Conservation (phyloP, 345 rosid genomes). For the Dimocarpus longan region DNA sequence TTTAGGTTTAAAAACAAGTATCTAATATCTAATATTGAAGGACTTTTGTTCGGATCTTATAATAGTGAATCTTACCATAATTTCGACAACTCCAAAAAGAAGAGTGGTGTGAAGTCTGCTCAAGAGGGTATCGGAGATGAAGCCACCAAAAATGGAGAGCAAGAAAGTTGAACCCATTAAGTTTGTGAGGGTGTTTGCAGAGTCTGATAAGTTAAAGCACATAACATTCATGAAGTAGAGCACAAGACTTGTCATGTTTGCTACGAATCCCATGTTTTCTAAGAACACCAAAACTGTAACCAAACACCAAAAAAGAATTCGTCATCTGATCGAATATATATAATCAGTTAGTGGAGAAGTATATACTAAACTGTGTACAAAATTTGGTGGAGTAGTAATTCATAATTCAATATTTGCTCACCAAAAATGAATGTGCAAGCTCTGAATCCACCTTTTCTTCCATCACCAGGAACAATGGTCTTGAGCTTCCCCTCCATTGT, state of each 20-base stretch:
- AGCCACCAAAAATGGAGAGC: conserved; percentile 56
- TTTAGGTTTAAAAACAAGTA: no score
- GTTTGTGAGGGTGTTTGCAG: conserved; percentile 58
- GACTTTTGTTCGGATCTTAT: no score
- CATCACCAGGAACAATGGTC: not conserved
- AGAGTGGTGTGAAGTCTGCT: conserved; percentile 40
- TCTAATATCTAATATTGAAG: no score
- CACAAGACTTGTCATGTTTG: conserved; percentile 51
- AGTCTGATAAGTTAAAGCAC: conserved; percentile 30
- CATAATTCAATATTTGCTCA: conserved; percentile 8
- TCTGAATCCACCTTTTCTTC: conserved; percentile 45
- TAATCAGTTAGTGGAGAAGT: not conserved
- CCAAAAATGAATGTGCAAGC: conserved; percentile 44
- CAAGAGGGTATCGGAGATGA: conserved; percentile 57
- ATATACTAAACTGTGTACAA: no score
- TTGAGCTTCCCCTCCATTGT: not conserved
- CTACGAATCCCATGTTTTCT: conserved; percentile 63
- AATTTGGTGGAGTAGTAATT: no score
- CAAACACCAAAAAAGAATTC: not conserved
- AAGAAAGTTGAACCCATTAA: conserved; percentile 57
- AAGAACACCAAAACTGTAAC: conserved; percentile 34
- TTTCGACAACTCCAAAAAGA: conserved; percentile 49
- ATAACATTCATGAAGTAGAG: conserved; percentile 44
- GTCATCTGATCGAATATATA: not conserved
- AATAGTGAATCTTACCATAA: conserved; percentile 31